Evolutionary conservation across 768 basidiomycete genomes (phyloP), one percentile per base, ranked within the genome.

Genomic region (Coprinopsis strossmayeri): DNA sequence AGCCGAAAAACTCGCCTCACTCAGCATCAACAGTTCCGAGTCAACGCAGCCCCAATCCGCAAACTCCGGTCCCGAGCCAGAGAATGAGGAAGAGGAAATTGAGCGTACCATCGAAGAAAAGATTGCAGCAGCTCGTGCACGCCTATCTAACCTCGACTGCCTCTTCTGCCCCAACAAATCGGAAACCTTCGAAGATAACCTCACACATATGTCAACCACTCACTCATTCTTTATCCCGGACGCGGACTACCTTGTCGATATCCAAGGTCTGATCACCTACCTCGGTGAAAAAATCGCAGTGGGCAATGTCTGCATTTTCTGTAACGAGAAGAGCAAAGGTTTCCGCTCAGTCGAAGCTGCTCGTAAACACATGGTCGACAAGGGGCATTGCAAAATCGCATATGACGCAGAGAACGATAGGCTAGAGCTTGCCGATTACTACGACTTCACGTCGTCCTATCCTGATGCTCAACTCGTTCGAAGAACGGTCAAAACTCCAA

Each of bases 191-290:
- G 71, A 81, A 15, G 78, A 73, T 3, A 91, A 84, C 57, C 74
- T 94, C 34, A 66, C 74, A 1, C 96, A 99, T 73, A 99, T 99
- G 96, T 81, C 87, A 34, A 61, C 65, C 43, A 64, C 64, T 0
- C 96, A 99, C 67, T 92, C 92, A 7, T 98, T 98, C 76, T 96
- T 95, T 73, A 75, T 99, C 53, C 96, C 96, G 38, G 94, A 98
- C 57, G 82, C 82, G 34, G 90, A 96, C 41, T 94, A 87, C 65
- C 81, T 98, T 57, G 70, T 85, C 58, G 91, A 98, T 66, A 65
- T 87, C 30, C 57, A 79, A 3, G 96, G 95, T 3, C 78, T 99
- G 38, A 68, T 98, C 51, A 65, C 70, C 5, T 91, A 94, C 64
- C 79, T 99, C 5, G 91, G 87, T 3, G 91, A 96, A 69, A 96